Percentiles rank a stretch among this genome's conserved stretches.
These are phyloP conservation scores for Endothia cerciana DNA, from an alignment of 2,329 filamentous ascomycete genomes.

Conservation along the genomic window DNA sequence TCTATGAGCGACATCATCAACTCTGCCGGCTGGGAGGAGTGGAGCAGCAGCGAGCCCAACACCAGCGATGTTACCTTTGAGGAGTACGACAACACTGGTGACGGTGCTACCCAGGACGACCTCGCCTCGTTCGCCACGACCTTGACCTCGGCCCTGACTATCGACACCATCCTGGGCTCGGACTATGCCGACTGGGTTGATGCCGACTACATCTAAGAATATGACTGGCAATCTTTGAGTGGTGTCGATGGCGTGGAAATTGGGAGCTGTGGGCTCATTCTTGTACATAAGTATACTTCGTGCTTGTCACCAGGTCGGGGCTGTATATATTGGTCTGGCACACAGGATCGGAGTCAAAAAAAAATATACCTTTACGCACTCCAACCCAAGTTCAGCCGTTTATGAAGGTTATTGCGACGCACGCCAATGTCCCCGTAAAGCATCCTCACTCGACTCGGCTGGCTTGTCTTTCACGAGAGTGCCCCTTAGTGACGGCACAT, in stretches of 20 bases:
- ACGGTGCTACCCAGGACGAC: slow-evolving; percentile 48
- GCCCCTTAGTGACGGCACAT: too few species aligned
- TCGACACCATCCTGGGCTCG: slow-evolving; percentile 36
- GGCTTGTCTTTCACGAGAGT: neutral
- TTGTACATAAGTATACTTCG: slow-evolving; percentile 7
- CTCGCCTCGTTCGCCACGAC: slow-evolving; percentile 51
- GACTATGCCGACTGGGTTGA: slow-evolving; percentile 29
- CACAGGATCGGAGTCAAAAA: neutral
- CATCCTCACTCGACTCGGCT: neutral
- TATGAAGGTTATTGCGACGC: neutral
- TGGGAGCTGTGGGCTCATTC: neutral
- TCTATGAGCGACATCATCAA: slow-evolving; percentile 54
- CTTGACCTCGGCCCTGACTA: slow-evolving; percentile 37
- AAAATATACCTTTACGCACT: neutral
- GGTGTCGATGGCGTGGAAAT: neutral
- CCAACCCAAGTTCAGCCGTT: neutral
- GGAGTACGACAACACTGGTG: slow-evolving; percentile 57
- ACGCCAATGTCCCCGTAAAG: neutral
- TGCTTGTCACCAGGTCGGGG: neutral
- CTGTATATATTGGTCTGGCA: slow-evolving; percentile 8
- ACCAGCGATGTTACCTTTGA: slow-evolving; percentile 58
- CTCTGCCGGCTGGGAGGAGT: slow-evolving; percentile 53
- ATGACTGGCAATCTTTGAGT: neutral
- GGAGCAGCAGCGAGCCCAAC: slow-evolving; percentile 43
- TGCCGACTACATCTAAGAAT: slow-evolving; percentile 22